A percentile compares a stretch with the other conserved stretches of the same genome.
phyloP scores from a whole-genome alignment of 2,329 filamentous ascomycete genomes.

The Tolypocladium nubicola region DNA sequence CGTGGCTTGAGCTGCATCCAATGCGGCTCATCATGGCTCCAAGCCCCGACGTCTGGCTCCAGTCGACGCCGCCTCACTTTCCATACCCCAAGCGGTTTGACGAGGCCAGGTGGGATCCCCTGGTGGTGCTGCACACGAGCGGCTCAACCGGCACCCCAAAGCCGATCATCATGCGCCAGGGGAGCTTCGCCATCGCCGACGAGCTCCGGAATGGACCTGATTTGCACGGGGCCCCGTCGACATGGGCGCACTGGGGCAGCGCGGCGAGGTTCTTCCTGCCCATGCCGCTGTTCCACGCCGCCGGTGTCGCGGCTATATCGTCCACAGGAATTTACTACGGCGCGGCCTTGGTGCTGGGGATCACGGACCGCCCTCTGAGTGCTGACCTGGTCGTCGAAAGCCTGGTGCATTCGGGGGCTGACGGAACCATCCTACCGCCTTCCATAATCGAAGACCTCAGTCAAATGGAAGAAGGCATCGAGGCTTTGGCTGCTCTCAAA shows the following conservation, averaged over 20 bases:
- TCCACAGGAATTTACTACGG: conserved; percentile 17
- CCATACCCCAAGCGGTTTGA: conserved; percentile 5
- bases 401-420: conserved; percentile 14
- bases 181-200: conserved; percentile 25
- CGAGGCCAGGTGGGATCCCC: conserved; percentile 5
- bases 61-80: conserved; percentile 17
- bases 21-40: conserved; percentile 27
- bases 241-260: too few species aligned
- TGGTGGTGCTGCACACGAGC: conserved; percentile 7
- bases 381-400: conserved; percentile 21
- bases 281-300: conserved; percentile 30
- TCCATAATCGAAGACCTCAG: conserved; percentile 32
- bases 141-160: conserved; percentile 6
- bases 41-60: conserved; percentile 23
- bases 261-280: conserved; percentile 1
- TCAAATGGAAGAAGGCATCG: conserved; percentile 17
- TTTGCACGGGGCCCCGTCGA: conserved; percentile 8
- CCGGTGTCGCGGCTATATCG: conserved; percentile 13
- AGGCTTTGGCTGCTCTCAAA: conserved; percentile 20
- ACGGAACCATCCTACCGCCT: conserved; percentile 23
- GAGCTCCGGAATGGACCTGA: conserved; percentile 8
- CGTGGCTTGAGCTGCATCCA: conserved; percentile 7
- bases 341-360: conserved; percentile 15
- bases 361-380: conserved; percentile 21
- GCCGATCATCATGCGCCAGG: conserved; percentile 28